Evolutionary conservation across 1,284 basidiomycete genomes (phyloP), one percentile per base, ranked within the genome.

Genomic region (Ustilago nuda): DNA sequence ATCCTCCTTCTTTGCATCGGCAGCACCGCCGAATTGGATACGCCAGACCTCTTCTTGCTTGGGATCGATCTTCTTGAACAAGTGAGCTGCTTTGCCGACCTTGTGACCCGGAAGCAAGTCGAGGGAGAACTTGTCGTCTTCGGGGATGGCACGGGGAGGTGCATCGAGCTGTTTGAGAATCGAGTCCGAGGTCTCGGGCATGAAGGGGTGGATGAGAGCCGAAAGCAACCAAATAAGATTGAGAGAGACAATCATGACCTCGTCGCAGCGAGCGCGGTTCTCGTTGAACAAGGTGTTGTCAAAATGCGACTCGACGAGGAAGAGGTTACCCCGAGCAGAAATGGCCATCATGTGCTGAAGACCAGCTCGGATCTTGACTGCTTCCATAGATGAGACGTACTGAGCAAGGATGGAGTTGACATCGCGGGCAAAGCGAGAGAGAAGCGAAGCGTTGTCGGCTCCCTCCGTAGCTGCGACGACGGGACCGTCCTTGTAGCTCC

Each of bases 41-140:
- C 92, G 90, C 92, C 93, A 98, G 11, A 90, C 89, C 41, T 93
- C 92, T 46, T 92, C 92, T 91, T 93, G 93, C 86, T 91, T 92
- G 79, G 94, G 93, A 68, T 98, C 94, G 78, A 99, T 98, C 84
- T 91, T 92, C 88, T 93, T 94, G 89, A 99, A 98, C 77, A 99
- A 87, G 87, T 98, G 93, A 57, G 91, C 92, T 8, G 96, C 94
- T 78, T 90, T 91, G 63, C 94, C 93, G 71, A 98, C 91, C 61
- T 87, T 89, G 87, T 98, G 96, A 0, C 94, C 94, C 0, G 91
- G 90, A 37, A 97, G 89, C 65, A 99, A 91, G 85, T 98, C 96
- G 76, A 91, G 91, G 12, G 90, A 91, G 62, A 84, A 82, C 56
- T 68, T 66, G 43, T 33, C 69, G 33, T 78, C 79, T 27, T 81